Base-by-base conservation (phyloP, 805 yeast species). In the Candida awuae region DNA sequence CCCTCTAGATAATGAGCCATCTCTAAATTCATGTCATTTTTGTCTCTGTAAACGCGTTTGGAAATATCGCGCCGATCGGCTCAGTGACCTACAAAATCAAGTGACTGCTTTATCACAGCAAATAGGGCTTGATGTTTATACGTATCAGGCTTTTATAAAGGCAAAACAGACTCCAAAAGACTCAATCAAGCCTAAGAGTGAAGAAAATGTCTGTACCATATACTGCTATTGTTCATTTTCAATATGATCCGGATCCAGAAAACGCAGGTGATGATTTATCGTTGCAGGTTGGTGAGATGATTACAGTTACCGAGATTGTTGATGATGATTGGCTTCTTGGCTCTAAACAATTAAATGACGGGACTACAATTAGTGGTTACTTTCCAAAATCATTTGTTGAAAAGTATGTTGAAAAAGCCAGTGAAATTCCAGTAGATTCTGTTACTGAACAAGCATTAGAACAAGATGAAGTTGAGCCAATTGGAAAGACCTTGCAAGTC, bases 311-410 rank as follows among this genome's bases (percentile, higher is more conserved):
- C 5, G 76, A 74, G 28, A 68, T 84, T 38, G 95, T 86, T 49
- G 97, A 90, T 58, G 94, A 79, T 6, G 95, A 88, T 46, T 92
- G 97, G 97, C 82, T 75, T 54, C 66, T 72, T 29, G 98, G 98
- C 3, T 63, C 68, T 4, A 82, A 72, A 50, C 53, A 51, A 3
- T 71, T 64, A 43, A 25, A 35, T 4, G 63, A 64, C 23, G 84
- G 84, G 5, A 53, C 46, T 8, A 31, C 49, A 19, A 60, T 63
- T 32, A 60, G 72, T 16, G 98, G 98, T 7, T 79, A 88, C 65
- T 92, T 92, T 52, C 98, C 98, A 4, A 75, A 73, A 55, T 77
- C 76, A 53, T 90, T 85, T 63, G 97, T 90, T 5, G 75, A 74
- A 35, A 39, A 35, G 10, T 43, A 47, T 29, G 25, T 18, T 4